A percentile compares a stretch with the other conserved stretches of the same genome.
Evolutionary conservation across 2,329 filamentous ascomycete species (phyloP).

Genomic region (Fusarium lateritium): DNA sequence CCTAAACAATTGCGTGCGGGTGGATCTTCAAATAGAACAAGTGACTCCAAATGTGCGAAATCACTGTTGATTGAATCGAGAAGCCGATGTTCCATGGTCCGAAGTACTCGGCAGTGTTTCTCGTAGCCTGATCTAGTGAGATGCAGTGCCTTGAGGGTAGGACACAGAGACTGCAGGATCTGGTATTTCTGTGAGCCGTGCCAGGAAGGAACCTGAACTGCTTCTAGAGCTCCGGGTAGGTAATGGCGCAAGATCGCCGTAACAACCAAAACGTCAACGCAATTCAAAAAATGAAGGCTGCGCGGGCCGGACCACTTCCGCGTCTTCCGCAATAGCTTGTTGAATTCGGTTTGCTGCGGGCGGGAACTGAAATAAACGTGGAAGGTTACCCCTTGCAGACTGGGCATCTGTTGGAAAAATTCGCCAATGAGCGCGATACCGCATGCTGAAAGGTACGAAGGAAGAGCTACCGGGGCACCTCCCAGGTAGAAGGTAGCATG

Average conservation of each 20-base stretch:
- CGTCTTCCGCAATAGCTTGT: too few relatives aligned
- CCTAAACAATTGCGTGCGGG: too few relatives aligned
- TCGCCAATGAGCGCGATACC: too few relatives aligned
- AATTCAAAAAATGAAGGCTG: not conserved
- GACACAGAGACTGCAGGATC: rapidly evolving
- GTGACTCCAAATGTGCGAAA: not conserved
- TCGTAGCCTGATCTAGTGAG: not conserved
- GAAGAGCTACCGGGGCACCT: too few relatives aligned
- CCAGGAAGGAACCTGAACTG: not conserved
- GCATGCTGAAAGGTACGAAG: too few relatives aligned
- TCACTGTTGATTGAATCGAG: not conserved
- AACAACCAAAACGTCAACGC: too few relatives aligned
- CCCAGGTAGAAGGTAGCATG: too few relatives aligned
- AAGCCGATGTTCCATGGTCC: not conserved
- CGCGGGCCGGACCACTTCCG: not conserved
- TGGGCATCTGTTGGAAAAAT: too few relatives aligned
- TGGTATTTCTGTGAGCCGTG: not conserved
- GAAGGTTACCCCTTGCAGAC: too few relatives aligned
- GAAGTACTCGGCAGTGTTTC: too few relatives aligned
- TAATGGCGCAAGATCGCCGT: not conserved
- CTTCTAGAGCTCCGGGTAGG: rapidly evolving
- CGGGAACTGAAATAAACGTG: too few relatives aligned
- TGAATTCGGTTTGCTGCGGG: too few relatives aligned
- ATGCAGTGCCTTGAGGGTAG: not conserved
- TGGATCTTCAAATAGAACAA: not conserved